Conservation (phyloP, 2,329 filamentous ascomycete genomes). For the Penicillium sp. region DNA sequence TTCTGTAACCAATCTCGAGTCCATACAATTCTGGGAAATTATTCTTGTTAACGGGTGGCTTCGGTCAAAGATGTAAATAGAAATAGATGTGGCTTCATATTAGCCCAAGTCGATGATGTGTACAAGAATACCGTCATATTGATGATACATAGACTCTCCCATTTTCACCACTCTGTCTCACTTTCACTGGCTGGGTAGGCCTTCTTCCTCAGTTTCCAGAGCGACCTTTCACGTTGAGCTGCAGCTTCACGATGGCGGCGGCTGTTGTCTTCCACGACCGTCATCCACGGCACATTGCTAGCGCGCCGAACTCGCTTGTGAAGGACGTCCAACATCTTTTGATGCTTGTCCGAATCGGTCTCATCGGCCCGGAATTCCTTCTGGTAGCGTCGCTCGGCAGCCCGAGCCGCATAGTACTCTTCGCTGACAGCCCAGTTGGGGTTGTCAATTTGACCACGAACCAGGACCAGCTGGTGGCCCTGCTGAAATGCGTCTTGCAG, state of each 20-base stretch:
- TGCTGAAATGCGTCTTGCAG: constrained; percentile 30
- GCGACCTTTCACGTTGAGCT: constrained; percentile 24
- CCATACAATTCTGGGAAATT: too few relatives aligned
- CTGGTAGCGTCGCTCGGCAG: constrained; percentile 31
- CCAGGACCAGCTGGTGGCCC: constrained; percentile 41
- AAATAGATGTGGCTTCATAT: too few relatives aligned
- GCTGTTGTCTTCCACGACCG: constrained; percentile 31
- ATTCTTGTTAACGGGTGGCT: too few relatives aligned
- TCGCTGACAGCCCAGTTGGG: constrained; percentile 43
- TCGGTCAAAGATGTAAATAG: too few relatives aligned
- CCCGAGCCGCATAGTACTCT: constrained; percentile 36
- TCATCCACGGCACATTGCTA: constrained; percentile 39
- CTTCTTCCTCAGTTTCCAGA: constrained; percentile 39
- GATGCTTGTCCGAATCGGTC: constrained; percentile 13
- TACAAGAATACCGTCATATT: too few relatives aligned
- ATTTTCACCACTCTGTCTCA: constrained; percentile 29
- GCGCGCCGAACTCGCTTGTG: constrained; percentile 32
- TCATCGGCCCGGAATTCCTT: constrained; percentile 11
- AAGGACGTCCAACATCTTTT: constrained; percentile 21
- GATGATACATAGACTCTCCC: not conserved
- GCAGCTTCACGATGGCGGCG: constrained; percentile 22
- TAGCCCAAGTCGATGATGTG: too few relatives aligned
- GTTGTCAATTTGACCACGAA: constrained; percentile 43
- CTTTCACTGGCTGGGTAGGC: constrained; percentile 35
- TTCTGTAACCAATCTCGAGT: too few relatives aligned